Percentiles rank a stretch among this genome's conserved stretches.
phyloP scores from a whole-genome alignment of 345 rosid species.

The Isatis tinctoria region DNA sequence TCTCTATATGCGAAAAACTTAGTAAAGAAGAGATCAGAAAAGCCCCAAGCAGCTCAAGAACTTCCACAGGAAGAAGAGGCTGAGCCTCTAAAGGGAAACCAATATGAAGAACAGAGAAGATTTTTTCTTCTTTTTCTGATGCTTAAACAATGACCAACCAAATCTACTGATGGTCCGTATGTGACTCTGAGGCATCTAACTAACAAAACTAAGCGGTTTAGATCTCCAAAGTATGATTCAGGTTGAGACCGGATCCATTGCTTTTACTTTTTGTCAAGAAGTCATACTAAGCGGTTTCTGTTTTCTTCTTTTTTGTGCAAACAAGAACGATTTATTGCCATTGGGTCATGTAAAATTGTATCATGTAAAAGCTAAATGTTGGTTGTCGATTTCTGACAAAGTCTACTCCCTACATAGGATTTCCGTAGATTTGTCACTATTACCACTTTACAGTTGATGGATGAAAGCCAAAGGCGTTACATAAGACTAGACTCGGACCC shows the following conservation, averaged over 20 bases:
- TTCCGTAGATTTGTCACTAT: background rate
- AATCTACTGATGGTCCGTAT: background rate
- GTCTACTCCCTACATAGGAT: too few relatives aligned
- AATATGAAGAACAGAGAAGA: constrained; percentile 20
- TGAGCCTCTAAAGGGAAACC: constrained; percentile 34
- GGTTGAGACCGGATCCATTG: background rate
- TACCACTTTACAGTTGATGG: background rate
- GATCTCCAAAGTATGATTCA: background rate
- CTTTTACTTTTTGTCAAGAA: background rate
- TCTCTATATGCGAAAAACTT: constrained; percentile 66
- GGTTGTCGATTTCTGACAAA: background rate
- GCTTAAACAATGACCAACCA: background rate
- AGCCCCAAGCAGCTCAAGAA: constrained; percentile 37
- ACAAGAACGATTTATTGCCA: background rate
- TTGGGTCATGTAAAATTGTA: background rate
- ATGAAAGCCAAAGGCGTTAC: background rate
- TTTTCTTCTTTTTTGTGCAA: background rate
- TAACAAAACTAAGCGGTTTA: background rate
- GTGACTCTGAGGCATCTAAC: background rate
- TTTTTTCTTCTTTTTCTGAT: background rate
- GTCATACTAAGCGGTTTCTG: background rate
- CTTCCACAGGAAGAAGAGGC: constrained; percentile 37
- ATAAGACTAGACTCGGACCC: too few relatives aligned
- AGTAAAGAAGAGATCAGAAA: constrained; percentile 36
- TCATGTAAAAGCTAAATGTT: background rate